Evolutionary conservation across 2,329 filamentous ascomycete genomes (phyloP).

Genomic region (Tolypocladium tropicale): DNA sequence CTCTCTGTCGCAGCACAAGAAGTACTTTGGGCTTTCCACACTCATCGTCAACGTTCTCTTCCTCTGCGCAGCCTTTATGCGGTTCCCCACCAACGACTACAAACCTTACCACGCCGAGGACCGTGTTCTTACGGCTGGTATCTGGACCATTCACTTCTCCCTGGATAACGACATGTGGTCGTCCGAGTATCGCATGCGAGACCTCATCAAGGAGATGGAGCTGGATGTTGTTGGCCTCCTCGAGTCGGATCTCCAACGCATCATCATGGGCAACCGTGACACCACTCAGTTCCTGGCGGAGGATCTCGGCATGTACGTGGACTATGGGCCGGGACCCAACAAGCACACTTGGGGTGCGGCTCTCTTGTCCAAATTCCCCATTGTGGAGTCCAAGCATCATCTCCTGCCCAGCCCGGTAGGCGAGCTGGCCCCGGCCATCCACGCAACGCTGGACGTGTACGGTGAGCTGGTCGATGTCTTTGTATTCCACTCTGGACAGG

Average conservation of each 20-base stretch:
- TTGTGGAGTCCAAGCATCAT: slow-evolving; percentile 93
- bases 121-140: slow-evolving; percentile 83
- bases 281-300: slow-evolving; percentile 91
- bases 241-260: slow-evolving; percentile 86
- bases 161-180: slow-evolving; percentile 99
- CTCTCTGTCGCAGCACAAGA: slow-evolving; percentile 33
- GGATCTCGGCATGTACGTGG: slow-evolving; percentile 96
- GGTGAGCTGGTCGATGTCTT: slow-evolving; percentile 86
- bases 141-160: slow-evolving; percentile 98
- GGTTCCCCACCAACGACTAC: slow-evolving; percentile 90
- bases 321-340: slow-evolving; percentile 94
- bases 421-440: slow-evolving; percentile 89
- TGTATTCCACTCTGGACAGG: slow-evolving; percentile 97
- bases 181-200: slow-evolving; percentile 85
- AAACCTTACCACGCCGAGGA: slow-evolving; percentile 79
- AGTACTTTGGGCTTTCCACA: slow-evolving; percentile 47
- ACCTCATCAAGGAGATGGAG: slow-evolving; percentile 87
- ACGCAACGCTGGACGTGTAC: slow-evolving; percentile 92
- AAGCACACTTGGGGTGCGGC: slow-evolving; percentile 98
- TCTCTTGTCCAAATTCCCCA: slow-evolving; percentile 92
- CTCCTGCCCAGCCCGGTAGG: slow-evolving; percentile 87
- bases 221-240: slow-evolving; percentile 94
- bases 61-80: slow-evolving; percentile 70
- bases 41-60: slow-evolving; percentile 72
- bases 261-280: slow-evolving; percentile 99